A percentile compares a stretch with the other conserved stretches of the same genome.
Conservation (phyloP, 257 asterid species). For the Cinchona pubescens region DNA sequence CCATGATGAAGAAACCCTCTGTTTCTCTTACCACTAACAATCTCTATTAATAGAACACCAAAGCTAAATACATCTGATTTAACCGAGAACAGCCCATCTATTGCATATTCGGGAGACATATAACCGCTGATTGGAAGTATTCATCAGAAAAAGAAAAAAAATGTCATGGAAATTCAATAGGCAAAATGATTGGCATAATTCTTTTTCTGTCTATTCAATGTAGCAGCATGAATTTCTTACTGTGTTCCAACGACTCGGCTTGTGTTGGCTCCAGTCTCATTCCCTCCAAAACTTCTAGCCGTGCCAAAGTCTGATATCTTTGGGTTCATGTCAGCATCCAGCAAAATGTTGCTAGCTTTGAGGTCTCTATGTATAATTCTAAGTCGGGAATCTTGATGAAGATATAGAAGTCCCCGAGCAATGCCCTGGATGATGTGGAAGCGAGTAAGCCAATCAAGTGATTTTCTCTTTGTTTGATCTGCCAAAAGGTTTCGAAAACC, state of each 20-base stretch:
- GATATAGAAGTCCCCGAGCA: slow-evolving; percentile 50
- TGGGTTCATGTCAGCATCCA: slow-evolving; percentile 46
- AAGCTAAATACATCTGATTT: background rate
- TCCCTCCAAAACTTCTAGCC: slow-evolving; percentile 43
- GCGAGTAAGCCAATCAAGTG: slow-evolving; percentile 46
- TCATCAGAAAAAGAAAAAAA: background rate
- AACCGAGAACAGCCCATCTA: background rate
- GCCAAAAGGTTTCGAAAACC: slow-evolving; percentile 1
- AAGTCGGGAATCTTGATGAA: slow-evolving; percentile 61
- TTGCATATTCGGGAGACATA: background rate
- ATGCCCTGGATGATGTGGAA: slow-evolving; percentile 41
- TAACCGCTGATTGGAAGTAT: background rate
- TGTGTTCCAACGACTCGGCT: slow-evolving; percentile 48
- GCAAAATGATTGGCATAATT: background rate
- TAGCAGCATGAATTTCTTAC: slow-evolving; percentile 28
- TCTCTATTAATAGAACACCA: background rate
- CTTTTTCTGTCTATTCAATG: background rate
- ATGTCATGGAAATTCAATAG: background rate
- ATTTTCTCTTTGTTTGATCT: slow-evolving; percentile 26
- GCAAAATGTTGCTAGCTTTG: slow-evolving; percentile 53
- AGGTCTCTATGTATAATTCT: slow-evolving; percentile 52
- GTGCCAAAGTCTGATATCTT: slow-evolving; percentile 61
- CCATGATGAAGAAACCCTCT: background rate
- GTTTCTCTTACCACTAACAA: background rate
- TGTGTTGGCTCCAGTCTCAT: slow-evolving; percentile 47